Evolutionary conservation across 176 grass and related monocot species (phyloP), one percentile per base, ranked within the genome.

Genomic region (Bromus sterilis): DNA sequence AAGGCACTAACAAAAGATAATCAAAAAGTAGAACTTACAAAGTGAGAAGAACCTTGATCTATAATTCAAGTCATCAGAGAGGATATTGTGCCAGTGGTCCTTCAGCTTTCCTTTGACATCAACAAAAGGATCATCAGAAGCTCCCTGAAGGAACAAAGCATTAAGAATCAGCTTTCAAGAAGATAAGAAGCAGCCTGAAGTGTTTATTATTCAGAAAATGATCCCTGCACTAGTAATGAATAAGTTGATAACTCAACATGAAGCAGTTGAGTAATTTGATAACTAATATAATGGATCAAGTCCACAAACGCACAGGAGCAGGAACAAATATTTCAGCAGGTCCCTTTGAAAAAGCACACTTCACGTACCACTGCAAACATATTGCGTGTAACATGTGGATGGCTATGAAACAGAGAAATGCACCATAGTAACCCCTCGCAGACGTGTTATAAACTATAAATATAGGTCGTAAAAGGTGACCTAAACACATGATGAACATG

Each of bases 11-110:
- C 8, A n/a, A 37, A 16, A 26, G 33, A 40, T 36, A 76, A 57
- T 26, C 76, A 75, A 53, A 28, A 51, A 77, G 66, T 34, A 71
- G 23, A 37, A 86, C 88, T 89, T 86, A 94, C 88, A 94, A 59
- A 94, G 89, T 73, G 88, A 88, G 65, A 91, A 91, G 59, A 91
- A 91, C 66, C 60, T 78, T 71, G 88, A 71, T 76, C 70, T 85
- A 75, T 88, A 88, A 86, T 71, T 63, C 44, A 91, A 84, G 25
- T 84, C 41, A 81, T 37, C 28, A 0, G 86, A 81, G 25, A 82
- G 87, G 2, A 20, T 84, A 6, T 67, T 77, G 51, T 84, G 80
- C 92, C 92, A 94, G 78, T 94, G 76, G n/a, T 94, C 80, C 46
- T 78, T 86, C 83, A 88, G 48, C 59, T 88, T 94, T 60, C 44